A percentile compares a stretch with the other conserved stretches of the same genome.
Evolutionary conservation across 2,329 filamentous ascomycete genomes (phyloP).

Genomic region (Sporothrix protearum): DNA sequence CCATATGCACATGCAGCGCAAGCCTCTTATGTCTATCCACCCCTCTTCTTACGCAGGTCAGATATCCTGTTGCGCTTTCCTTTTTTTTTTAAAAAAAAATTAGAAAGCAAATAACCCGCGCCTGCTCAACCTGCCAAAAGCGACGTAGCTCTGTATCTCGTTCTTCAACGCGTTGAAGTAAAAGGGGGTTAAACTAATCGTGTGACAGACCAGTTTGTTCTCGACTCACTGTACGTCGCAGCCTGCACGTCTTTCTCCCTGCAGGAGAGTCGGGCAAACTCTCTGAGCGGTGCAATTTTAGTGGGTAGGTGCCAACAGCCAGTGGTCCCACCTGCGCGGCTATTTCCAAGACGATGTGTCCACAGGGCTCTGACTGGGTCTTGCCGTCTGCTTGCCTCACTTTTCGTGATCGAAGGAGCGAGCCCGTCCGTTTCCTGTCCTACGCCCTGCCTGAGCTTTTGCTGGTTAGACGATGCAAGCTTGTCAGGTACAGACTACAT

Average conservation of each 20-base stretch:
- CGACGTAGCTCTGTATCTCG: no score
- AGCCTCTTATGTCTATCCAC: background rate
- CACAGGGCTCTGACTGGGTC: background rate
- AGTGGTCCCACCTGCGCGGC: slow-evolving; percentile 22
- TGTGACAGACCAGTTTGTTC: background rate
- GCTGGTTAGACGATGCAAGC: background rate
- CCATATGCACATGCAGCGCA: slow-evolving; percentile 1
- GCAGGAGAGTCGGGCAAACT: slow-evolving; percentile 10
- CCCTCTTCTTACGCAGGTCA: background rate
- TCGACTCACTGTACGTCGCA: background rate
- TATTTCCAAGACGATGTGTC: slow-evolving; percentile 17
- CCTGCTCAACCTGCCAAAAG: background rate
- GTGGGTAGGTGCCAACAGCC: background rate
- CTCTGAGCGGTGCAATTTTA: background rate
- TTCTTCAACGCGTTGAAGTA: background rate
- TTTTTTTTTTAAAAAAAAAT: background rate
- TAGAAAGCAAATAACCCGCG: no score
- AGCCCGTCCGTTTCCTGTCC: background rate
- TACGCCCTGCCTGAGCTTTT: background rate
- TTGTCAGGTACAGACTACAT: background rate
- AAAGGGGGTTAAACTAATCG: background rate
- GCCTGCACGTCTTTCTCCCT: background rate
- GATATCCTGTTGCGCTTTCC: background rate
- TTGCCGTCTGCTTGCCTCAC: background rate
- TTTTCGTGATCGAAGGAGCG: background rate